Conservation (phyloP, 345 rosid genomes). For the Dimocarpus longan region DNA sequence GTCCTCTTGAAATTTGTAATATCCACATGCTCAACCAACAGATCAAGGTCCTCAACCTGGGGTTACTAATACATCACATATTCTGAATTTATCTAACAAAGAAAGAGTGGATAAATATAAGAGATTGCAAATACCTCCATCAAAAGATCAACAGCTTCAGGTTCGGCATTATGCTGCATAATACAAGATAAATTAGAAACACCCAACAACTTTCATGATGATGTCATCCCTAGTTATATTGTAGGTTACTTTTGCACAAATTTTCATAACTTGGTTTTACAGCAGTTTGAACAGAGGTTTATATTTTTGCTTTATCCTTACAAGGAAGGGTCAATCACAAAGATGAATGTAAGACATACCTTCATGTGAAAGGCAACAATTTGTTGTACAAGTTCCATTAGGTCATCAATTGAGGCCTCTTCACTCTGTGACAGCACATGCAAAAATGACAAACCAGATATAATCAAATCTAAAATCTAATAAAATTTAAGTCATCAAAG, state of each 20-base stretch:
- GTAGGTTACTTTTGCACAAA: background rate
- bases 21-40: slow-evolving; percentile 79
- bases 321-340: background rate
- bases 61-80: background rate
- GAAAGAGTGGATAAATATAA: background rate
- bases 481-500: slow-evolving; percentile 10
- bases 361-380: slow-evolving; percentile 97
- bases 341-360: slow-evolving; percentile 39
- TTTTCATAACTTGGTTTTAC: background rate
- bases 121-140: slow-evolving; percentile 63
- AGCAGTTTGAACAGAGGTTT: background rate
- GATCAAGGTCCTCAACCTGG: slow-evolving; percentile 95
- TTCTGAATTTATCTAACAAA: slow-evolving; percentile 12
- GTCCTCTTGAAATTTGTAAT: slow-evolving; percentile 85
- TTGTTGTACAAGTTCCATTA: slow-evolving; percentile 82
- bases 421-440: slow-evolving; percentile 51
- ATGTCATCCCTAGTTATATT: background rate
- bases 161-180: slow-evolving; percentile 94
- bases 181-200: slow-evolving; percentile 17
- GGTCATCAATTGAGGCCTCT: slow-evolving; percentile 61
- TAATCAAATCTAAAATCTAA: slow-evolving; percentile 10
- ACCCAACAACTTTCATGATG: background rate
- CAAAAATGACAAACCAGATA: slow-evolving; percentile 7
- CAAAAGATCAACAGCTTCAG: slow-evolving; percentile 95
- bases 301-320: background rate